These are phyloP conservation scores for Abrus pulchellus DNA, from an alignment of 306 rosid genomes.

Conservation along the genomic window DNA sequence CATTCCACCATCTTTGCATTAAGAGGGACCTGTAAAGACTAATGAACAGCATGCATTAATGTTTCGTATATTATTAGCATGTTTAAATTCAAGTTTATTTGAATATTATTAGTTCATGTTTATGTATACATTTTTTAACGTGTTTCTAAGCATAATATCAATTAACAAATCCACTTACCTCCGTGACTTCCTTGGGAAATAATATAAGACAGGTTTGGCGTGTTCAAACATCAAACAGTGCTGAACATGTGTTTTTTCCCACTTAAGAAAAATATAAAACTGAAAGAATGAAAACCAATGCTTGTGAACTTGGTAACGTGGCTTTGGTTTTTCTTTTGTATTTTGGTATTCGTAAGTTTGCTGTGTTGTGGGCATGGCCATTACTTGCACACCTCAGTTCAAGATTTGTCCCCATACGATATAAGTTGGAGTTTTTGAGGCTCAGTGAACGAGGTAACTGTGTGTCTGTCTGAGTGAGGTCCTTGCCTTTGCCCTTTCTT, in stretches of 20 bases:
- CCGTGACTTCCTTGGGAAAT: constrained; percentile 53
- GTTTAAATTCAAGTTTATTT: no score
- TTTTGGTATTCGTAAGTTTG: constrained; percentile 22
- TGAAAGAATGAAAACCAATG: constrained; percentile 11
- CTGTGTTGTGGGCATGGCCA: constrained; percentile 31
- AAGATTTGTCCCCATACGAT: constrained; percentile 32
- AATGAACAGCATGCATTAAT: constrained; percentile 18
- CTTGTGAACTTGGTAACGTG: constrained; percentile 17
- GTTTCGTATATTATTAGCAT: not conserved
- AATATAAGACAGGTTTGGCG: constrained; percentile 40
- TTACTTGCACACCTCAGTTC: not conserved
- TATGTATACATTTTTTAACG: no score
- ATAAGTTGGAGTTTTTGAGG: constrained; percentile 41
- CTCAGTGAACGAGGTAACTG: constrained; percentile 49
- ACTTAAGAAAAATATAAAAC: not conserved
- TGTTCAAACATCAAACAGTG: constrained; percentile 36
- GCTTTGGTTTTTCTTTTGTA: constrained; percentile 45
- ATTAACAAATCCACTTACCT: not conserved
- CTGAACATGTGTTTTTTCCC: constrained; percentile 13
- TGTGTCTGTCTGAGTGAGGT: constrained; percentile 16
- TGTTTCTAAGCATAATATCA: no score
- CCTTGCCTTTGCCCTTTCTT: constrained; percentile 26
- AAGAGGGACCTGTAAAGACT: not conserved
- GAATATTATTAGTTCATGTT: no score
- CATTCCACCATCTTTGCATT: constrained; percentile 27